Evolutionary conservation across 2,329 filamentous ascomycete species (phyloP), one percentile per base, ranked within the genome.

Genomic region (Claviceps sp.): DNA sequence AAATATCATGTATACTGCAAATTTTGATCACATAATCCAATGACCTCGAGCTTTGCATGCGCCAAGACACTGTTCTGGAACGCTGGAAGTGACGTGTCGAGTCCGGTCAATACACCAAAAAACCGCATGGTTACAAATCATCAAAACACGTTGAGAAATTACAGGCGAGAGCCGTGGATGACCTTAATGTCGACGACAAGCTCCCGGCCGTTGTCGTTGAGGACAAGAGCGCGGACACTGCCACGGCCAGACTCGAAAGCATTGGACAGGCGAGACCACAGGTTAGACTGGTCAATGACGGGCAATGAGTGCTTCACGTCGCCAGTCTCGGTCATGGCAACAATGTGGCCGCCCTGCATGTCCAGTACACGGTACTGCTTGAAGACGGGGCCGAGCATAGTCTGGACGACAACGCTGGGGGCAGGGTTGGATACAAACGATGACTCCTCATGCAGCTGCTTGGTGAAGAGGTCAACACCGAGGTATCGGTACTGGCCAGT

Each of bases 281-380:
- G 83, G 72, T 82, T 82, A 71, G 87, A 93, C 82, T 98, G 93
- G 77, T 95, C 88, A 70, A 96, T 85, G 71, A 98, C 88, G 54
- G 87, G 81, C 54, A 98, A 79, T 63, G 80, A 82, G 75, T 95
- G 90, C 86, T 97, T 97, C 79, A 98, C 89, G 69, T 98, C 91
- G 64, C 93, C 90, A 59, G 85, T 88, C 85, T 98, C 93, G 68
- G 93, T 98, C 90, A 98, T 97, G 78, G 90, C 90, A 60, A 94
- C 88, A 66, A 98, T 73, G 64, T 83, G 63, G 62, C 80, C 90
- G 60, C 95, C 87, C 71, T 89, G 84, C 61, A 98, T 85, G 78
- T 98, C 93, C 57, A 98, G 85, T 68, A 98, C 91, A 67, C 93
- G 90, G 85, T 98, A 98, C 81, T 97, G 93, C 88, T 97, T 97